These are phyloP conservation scores for Pseudogymnoascus sp. DNA, from an alignment of 2,329 filamentous ascomycete genomes.

Conservation along the genomic window DNA sequence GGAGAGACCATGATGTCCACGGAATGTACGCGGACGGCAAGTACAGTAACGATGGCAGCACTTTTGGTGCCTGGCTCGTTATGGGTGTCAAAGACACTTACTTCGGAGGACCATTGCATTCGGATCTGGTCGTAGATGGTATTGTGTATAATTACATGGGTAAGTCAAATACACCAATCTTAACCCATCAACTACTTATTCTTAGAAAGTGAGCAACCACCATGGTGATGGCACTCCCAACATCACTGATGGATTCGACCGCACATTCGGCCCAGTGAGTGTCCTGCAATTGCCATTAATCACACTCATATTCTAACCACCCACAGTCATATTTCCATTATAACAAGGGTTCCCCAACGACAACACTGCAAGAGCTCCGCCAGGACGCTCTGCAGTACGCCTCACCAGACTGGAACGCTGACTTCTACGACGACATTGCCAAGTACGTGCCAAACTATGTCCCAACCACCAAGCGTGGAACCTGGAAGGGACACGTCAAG, in stretches of 20 bases:
- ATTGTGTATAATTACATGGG: conserved; percentile 59
- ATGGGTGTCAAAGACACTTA: conserved; percentile 60
- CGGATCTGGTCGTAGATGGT: conserved; percentile 56
- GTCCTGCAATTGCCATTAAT: neutral
- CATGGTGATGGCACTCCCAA: conserved; percentile 58
- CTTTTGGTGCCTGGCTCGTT: conserved; percentile 56
- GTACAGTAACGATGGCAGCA: conserved; percentile 42
- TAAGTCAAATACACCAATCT: conserved; percentile 14
- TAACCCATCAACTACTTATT: conserved; percentile 16
- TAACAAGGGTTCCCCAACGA: conserved; percentile 46
- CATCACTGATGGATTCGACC: conserved; percentile 57
- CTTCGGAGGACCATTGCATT: conserved; percentile 55
- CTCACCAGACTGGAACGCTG: conserved; percentile 46
- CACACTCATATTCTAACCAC: neutral
- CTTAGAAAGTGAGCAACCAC: conserved; percentile 46
- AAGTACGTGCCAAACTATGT: conserved; percentile 53
- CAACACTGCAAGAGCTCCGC: conserved; percentile 42
- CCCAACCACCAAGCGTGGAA: conserved; percentile 44
- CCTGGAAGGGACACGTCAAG: conserved; percentile 42
- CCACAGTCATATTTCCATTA: conserved; percentile 53
- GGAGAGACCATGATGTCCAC: conserved; percentile 52
- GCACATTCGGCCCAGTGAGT: conserved; percentile 52
- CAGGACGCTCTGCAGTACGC: conserved; percentile 48
- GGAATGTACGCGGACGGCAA: conserved; percentile 48
- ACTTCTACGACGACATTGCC: conserved; percentile 59